phyloP scores from a whole-genome alignment of 2,329 filamentous ascomycete species.

The Microcyclospora tardicrescens region DNA sequence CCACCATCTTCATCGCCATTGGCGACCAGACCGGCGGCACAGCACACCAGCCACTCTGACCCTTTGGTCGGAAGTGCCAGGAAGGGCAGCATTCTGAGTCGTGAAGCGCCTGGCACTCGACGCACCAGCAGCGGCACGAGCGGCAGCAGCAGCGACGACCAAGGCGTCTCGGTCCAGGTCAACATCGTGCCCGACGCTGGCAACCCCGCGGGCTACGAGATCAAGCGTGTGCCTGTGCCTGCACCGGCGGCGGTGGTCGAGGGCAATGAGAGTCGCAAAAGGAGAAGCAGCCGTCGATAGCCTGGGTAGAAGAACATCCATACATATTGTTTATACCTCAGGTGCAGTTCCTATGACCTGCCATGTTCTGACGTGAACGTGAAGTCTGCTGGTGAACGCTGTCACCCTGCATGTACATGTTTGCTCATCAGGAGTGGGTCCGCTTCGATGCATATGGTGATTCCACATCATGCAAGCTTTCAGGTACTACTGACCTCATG shows the following conservation, averaged over 20 bases:
- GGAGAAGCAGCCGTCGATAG: constrained; percentile 11
- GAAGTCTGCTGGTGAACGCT: no score
- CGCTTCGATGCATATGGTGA: no score
- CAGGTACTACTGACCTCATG: no score
- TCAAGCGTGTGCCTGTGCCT: constrained; percentile 8
- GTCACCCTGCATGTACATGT: no score
- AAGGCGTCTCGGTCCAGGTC: constrained; percentile 16
- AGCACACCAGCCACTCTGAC: constrained; percentile 6
- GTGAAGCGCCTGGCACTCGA: constrained; percentile 8
- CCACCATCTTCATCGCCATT: constrained; percentile 14
- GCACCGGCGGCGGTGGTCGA: constrained; percentile 4
- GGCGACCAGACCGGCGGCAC: constrained; percentile 5
- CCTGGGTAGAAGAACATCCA: no score
- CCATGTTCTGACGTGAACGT: no score
- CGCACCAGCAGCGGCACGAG: constrained; percentile 7
- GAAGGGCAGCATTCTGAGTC: constrained; percentile 11
- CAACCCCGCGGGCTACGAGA: constrained; percentile 11
- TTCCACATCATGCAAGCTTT: no score
- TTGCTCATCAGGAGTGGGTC: no score
- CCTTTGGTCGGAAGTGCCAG: constrained; percentile 5
- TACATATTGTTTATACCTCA: no score
- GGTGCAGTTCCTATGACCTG: no score
- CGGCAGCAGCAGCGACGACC: constrained; percentile 15
- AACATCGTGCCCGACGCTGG: constrained; percentile 13
- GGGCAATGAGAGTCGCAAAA: constrained; percentile 9